These are phyloP conservation scores for Vitis amurensis DNA, from an alignment of 164 flowering plant genomes.

Conservation along the genomic window DNA sequence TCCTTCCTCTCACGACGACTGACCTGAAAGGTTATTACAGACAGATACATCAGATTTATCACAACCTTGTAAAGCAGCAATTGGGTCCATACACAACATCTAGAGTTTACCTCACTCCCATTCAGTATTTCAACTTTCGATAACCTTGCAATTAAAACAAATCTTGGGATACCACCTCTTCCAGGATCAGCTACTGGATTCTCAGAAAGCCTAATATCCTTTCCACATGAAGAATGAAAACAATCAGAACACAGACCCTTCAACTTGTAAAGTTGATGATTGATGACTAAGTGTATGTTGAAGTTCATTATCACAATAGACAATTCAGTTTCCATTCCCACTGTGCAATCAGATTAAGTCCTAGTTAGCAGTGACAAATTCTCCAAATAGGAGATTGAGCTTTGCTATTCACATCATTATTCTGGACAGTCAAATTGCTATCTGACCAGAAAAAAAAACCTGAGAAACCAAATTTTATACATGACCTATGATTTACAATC, in stretches of 20 bases:
- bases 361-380: not conserved
- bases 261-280: not conserved
- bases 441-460: not conserved
- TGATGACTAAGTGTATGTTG: not conserved
- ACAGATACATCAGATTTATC: conserved; percentile 9
- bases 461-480: not conserved
- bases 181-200: conserved; percentile 84
- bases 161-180: conserved; percentile 77
- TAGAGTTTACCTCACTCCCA: conserved; percentile 83
- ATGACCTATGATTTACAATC: not conserved
- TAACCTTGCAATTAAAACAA: conserved; percentile 75
- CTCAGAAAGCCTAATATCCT: conserved; percentile 90
- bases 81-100: not conserved
- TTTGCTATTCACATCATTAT: not conserved
- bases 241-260: not conserved
- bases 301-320: not conserved
- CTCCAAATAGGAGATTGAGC: not conserved
- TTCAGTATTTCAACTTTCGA: conserved; percentile 74
- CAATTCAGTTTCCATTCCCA: not conserved
- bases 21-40: conserved; percentile 48
- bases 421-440: not conserved
- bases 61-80: not conserved
- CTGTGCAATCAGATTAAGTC: not conserved
- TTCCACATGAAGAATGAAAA: conserved; percentile 10
- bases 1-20: conserved; percentile 84